These are phyloP conservation scores for Pseudogymnoascus destructans DNA, from an alignment of 2,329 filamentous ascomycete genomes.

Conservation along the genomic window DNA sequence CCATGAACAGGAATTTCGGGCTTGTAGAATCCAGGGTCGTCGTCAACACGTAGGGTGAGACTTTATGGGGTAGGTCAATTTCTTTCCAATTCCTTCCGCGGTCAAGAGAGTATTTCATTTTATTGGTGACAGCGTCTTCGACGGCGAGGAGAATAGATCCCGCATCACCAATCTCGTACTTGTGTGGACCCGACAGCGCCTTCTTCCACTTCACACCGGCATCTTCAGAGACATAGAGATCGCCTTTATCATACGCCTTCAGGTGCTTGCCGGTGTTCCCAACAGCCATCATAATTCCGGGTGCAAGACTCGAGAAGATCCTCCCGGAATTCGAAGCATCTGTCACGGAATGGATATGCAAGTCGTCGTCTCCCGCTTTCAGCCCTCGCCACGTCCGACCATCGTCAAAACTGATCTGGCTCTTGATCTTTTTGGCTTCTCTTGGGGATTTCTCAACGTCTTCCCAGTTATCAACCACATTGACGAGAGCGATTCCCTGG, in stretches of 20 bases:
- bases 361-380: constrained; percentile 48
- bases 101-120: constrained; percentile 67
- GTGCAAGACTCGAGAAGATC: constrained; percentile 86
- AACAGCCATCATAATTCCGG: constrained; percentile 85
- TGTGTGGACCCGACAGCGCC: constrained; percentile 68
- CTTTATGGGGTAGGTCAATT: constrained; percentile 54
- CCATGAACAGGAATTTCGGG: constrained; percentile 76
- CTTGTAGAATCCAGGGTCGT: constrained; percentile 89
- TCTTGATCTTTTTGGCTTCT: constrained; percentile 54
- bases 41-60: constrained; percentile 62
- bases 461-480: constrained; percentile 75
- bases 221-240: constrained; percentile 81
- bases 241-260: constrained; percentile 55
- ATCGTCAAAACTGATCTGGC: constrained; percentile 88
- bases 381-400: constrained; percentile 71
- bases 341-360: constrained; percentile 90
- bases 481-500: constrained; percentile 84
- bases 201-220: constrained; percentile 75
- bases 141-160: constrained; percentile 81
- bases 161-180: constrained; percentile 92
- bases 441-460: constrained; percentile 46
- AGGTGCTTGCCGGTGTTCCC: constrained; percentile 76
- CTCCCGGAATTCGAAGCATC: constrained; percentile 69
- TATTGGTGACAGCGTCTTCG: constrained; percentile 50
- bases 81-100: constrained; percentile 76